Percentiles rank a stretch among this genome's conserved stretches.
phyloP scores from a whole-genome alignment of 2,329 filamentous ascomycete species.

The Seiridium unicorne region DNA sequence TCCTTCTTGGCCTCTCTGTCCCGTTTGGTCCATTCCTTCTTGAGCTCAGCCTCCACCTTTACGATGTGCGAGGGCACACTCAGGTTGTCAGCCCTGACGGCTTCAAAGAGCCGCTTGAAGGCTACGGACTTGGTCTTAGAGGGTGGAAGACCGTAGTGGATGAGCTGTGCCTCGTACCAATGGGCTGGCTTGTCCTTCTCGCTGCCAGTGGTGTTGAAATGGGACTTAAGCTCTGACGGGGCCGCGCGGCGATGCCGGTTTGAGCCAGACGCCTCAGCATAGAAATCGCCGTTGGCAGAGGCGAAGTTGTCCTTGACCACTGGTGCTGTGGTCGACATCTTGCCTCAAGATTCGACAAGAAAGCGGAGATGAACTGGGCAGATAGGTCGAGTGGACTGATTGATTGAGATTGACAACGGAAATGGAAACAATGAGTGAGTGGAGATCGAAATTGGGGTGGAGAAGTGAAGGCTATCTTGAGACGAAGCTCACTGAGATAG shows the following conservation, averaged over 20 bases:
- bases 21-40: conserved; percentile 54
- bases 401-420: too few species aligned
- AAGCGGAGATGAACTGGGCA: neutral
- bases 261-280: conserved; percentile 38
- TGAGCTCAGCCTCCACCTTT: conserved; percentile 52
- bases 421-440: too few species aligned
- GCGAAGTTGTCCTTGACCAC: conserved; percentile 37
- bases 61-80: conserved; percentile 46
- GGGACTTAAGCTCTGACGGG: conserved; percentile 39
- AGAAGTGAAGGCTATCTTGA: too few species aligned
- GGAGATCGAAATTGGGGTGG: too few species aligned
- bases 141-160: conserved; percentile 58
- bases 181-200: conserved; percentile 52
- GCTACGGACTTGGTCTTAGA: conserved; percentile 59
- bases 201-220: conserved; percentile 38
- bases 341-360: neutral
- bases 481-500: too few species aligned
- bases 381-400: too few species aligned
- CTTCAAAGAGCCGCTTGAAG: conserved; percentile 57
- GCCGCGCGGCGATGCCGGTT: conserved; percentile 46
- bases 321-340: conserved; percentile 25
- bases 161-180: conserved; percentile 61
- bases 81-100: conserved; percentile 46
- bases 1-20: conserved; percentile 47
- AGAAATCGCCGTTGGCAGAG: conserved; percentile 40